phyloP scores from a whole-genome alignment of 305 asterid species.

The Fraxinus albicans region DNA sequence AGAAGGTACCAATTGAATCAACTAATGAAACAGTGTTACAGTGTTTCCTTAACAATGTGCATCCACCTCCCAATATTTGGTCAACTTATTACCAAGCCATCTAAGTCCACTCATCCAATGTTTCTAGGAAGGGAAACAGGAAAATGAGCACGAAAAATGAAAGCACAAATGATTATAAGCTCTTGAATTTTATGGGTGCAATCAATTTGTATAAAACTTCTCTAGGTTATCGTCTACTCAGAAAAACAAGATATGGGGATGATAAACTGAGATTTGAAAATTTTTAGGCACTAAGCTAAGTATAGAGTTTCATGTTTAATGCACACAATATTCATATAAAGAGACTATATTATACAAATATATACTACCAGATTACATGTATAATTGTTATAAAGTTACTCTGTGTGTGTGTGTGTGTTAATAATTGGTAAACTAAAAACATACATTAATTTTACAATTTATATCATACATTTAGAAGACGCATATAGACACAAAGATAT shows the following conservation, averaged over 20 bases:
- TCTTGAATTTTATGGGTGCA: background rate
- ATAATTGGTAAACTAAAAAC: background rate
- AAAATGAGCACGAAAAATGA: background rate
- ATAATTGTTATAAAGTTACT: background rate
- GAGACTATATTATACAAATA: background rate
- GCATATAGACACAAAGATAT: background rate
- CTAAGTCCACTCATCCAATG: constrained; percentile 12
- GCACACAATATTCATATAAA: background rate
- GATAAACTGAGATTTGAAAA: background rate
- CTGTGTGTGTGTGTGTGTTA: background rate
- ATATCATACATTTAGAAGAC: background rate
- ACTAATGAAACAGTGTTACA: constrained; percentile 16
- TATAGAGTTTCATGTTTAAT: background rate
- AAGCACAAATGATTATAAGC: background rate
- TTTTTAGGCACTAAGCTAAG: background rate
- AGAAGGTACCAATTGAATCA: background rate
- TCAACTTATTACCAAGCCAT: background rate
- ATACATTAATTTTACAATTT: background rate
- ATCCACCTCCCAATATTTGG: background rate
- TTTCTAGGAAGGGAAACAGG: background rate
- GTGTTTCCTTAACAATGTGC: background rate
- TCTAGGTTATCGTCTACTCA: background rate
- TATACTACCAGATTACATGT: background rate
- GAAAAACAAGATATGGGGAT: background rate
- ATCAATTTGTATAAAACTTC: background rate